These are phyloP conservation scores for Collybiopsis luxurians DNA, from an alignment of 768 basidiomycete species.

Conservation along the genomic window DNA sequence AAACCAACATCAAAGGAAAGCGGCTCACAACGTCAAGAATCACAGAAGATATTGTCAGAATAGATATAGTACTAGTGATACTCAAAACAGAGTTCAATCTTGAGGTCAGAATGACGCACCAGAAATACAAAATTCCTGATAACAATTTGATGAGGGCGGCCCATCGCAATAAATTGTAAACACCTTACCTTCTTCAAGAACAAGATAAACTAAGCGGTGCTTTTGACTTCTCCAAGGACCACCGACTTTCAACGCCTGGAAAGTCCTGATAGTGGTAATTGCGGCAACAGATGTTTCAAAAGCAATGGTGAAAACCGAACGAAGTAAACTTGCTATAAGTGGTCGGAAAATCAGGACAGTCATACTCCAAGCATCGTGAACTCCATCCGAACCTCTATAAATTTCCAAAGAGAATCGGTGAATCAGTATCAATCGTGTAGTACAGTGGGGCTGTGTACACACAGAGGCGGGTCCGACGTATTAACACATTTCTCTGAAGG, in stretches of 20 bases:
- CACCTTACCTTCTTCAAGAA: slow-evolving; percentile 3
- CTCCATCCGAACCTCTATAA: neutral
- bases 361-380: neutral
- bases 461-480: slow-evolving; percentile 12
- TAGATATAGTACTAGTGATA: neutral
- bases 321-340: slow-evolving; percentile 11
- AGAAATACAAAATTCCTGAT: slow-evolving; percentile 3
- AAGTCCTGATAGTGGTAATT: slow-evolving; percentile 14
- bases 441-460: neutral
- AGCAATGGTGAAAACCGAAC: slow-evolving; percentile 15
- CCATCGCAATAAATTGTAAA: neutral
- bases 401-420: neutral
- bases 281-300: slow-evolving; percentile 15
- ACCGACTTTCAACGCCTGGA: slow-evolving; percentile 15
- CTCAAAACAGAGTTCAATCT: neutral
- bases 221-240: slow-evolving; percentile 8
- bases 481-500: slow-evolving; percentile 17
- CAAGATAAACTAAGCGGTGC: neutral
- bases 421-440: neutral
- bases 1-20: neutral
- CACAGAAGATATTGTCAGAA: neutral
- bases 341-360: neutral
- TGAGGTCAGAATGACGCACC: neutral
- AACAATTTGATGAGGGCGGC: neutral
- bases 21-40: slow-evolving; percentile 2